Base-by-base conservation (phyloP, 2,329 filamentous ascomycete species). In the Coniochaeta pulveracea region DNA sequence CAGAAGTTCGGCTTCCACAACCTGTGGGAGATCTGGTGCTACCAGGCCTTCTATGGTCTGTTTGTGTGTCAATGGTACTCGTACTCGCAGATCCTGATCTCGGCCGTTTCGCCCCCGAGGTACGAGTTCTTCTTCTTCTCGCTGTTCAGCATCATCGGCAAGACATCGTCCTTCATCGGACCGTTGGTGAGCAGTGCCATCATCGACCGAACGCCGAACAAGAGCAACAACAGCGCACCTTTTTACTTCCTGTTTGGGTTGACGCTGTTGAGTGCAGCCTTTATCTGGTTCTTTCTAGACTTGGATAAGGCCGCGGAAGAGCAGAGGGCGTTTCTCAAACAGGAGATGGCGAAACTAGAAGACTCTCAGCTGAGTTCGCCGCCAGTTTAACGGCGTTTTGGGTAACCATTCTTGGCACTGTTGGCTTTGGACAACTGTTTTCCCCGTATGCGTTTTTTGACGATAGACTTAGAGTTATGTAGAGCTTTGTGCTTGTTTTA, bases 121-220 rank as follows among this genome's bases (percentile, higher is more conserved):
- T 74, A 80, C 45, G 78, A 81, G 42, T 80, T 80, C 44, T 56
- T 82, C 9, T 82, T 82, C 60, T 83, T 82, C 62, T 70, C 64
- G 29, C 52, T 82, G 2, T 81, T 81, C 54, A 75, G 68, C 40
- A 78, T 81, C 43, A 69, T 80, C 18, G 76, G 76, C 27, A 82
- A 82, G 54, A 76, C 76, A 0, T 75, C 68, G 6, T 72, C 68
- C 1, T 81, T 80, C 43, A 79, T 82, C 35, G 77, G 77, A 0
- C 78, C 77, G 0, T 56, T 82, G 17, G 75, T 83, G n/a, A 74
- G 69, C 36, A 73, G 67, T 40, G 77, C 76, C 5, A 82, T 82
- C 37, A 80, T 82, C 36, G 76, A 81, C 47, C 69, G 69, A 0
- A 64, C 62, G 5, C 63, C 67, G 0, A 60, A 57, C 2, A 51